phyloP scores from a whole-genome alignment of 768 basidiomycete species.

The Serendipita sp. region DNA sequence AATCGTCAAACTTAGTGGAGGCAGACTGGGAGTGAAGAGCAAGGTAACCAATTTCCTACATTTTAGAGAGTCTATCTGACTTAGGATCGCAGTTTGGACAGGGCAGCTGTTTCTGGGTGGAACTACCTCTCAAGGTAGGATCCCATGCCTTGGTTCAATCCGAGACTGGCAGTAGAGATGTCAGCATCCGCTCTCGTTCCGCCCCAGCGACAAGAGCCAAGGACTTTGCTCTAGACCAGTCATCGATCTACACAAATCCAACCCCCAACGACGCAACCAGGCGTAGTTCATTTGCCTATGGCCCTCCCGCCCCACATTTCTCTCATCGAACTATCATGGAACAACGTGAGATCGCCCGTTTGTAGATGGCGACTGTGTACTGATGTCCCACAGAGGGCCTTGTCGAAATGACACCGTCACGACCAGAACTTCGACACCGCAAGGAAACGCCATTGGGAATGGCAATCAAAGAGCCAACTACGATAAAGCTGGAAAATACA shows the following conservation, averaged over 20 bases:
- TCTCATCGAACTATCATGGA: constrained; percentile 6
- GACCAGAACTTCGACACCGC: constrained; percentile 3
- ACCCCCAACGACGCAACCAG: neutral
- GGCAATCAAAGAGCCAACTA: neutral
- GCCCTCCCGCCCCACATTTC: neutral
- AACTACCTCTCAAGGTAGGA: constrained; percentile 30
- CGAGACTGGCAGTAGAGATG: neutral
- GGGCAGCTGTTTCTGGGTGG: constrained; percentile 78
- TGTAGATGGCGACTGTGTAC: neutral
- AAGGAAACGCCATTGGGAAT: neutral
- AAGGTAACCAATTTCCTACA: constrained; percentile 5
- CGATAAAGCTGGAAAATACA: neutral
- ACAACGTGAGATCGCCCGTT: neutral
- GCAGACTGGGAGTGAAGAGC: constrained; percentile 37
- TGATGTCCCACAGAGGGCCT: neutral
- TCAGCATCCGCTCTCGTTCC: neutral
- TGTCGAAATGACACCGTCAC: neutral
- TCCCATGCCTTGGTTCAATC: constrained; percentile 9
- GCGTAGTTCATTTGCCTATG: neutral
- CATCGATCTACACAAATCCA: neutral
- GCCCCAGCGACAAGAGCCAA: neutral
- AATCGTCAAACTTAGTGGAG: constrained; percentile 60
- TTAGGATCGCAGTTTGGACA: constrained; percentile 21
- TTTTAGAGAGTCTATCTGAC: constrained; percentile 15
- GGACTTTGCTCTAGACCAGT: neutral